A percentile compares a stretch with the other conserved stretches of the same genome.
phyloP scores from a whole-genome alignment of 495 filamentous ascomycete genomes.

The Penicillium simplicissimum region DNA sequence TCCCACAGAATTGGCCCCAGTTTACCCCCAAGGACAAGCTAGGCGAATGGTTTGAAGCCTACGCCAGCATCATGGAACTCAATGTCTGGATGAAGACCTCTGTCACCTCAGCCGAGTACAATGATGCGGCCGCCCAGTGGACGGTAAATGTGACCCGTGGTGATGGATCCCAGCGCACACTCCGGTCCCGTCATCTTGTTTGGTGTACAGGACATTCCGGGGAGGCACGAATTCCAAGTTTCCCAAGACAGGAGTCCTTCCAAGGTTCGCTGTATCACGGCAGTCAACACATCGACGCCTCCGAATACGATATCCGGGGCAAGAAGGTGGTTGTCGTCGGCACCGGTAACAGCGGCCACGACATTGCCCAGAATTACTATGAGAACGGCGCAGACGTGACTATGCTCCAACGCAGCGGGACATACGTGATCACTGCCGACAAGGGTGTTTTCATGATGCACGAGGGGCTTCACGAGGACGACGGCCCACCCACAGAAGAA shows the following conservation, averaged over 20 bases:
- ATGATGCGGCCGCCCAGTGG: conserved; percentile 57
- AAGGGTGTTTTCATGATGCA: conserved; percentile 59
- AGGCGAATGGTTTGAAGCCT: conserved; percentile 74
- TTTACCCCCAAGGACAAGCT: conserved; percentile 82
- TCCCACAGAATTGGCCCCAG: conserved; percentile 65
- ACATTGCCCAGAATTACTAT: conserved; percentile 80
- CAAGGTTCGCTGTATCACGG: conserved; percentile 51
- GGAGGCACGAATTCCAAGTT: conserved; percentile 46
- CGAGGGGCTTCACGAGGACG: conserved; percentile 62
- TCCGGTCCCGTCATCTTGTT: conserved; percentile 49
- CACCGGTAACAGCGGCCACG: conserved; percentile 79
- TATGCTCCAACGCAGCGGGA: conserved; percentile 75
- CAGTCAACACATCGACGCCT: conserved; percentile 43
- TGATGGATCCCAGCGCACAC: conserved; percentile 38
- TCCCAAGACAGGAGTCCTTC: conserved; percentile 46
- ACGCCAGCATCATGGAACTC: conserved; percentile 70
- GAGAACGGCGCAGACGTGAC: conserved; percentile 76
- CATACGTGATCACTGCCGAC: conserved; percentile 67
- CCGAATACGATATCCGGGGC: conserved; percentile 41
- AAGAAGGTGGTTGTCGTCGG: conserved; percentile 80
- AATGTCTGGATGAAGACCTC: conserved; percentile 68
- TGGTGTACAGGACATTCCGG: conserved; percentile 55
- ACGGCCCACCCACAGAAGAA: conserved; percentile 56
- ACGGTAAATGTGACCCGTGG: conserved; percentile 55
- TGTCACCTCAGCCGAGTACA: conserved; percentile 53